Conservation (phyloP, 495 filamentous ascomycete species). For the Hypoxylon intermedium region DNA sequence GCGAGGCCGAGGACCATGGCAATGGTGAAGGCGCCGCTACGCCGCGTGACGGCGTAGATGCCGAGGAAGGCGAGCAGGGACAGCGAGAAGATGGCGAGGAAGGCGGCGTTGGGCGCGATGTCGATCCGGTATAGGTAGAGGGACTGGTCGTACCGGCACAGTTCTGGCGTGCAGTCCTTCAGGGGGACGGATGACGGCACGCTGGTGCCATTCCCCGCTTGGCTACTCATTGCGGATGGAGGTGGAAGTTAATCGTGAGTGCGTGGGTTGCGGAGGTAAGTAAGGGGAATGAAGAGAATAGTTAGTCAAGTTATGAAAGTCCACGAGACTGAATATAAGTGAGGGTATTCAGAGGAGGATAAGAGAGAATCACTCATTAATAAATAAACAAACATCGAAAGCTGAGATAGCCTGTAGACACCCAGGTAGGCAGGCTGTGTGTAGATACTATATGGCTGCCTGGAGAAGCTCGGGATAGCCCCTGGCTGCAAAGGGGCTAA, state of each 20-base stretch:
- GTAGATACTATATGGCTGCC: background rate
- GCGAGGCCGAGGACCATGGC: constrained; percentile 51
- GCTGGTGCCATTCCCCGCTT: constrained; percentile 1
- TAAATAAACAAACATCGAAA: background rate
- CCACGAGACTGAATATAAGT: no score
- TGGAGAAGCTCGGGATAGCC: constrained; percentile 1
- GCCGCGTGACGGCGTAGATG: constrained; percentile 47
- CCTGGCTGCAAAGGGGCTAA: background rate
- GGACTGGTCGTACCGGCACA: constrained; percentile 37
- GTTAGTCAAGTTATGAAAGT: background rate
- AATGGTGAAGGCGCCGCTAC: constrained; percentile 48
- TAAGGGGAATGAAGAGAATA: background rate
- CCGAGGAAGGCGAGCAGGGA: constrained; percentile 50
- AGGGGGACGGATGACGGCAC: constrained; percentile 4
- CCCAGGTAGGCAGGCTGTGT: no score
- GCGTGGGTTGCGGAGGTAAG: background rate
- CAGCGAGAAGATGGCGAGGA: constrained; percentile 52
- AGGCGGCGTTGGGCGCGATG: constrained; percentile 50
- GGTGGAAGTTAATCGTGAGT: no score
- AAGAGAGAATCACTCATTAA: background rate
- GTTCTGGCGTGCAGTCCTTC: constrained; percentile 18
- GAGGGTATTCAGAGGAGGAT: background rate
- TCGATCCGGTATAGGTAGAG: constrained; percentile 54
- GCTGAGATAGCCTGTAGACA: background rate
- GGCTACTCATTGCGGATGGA: constrained; percentile 15